Evolutionary conservation across 176 grass and related monocot genomes (phyloP), one percentile per base, ranked within the genome.

Genomic region (Phragmites australis): DNA sequence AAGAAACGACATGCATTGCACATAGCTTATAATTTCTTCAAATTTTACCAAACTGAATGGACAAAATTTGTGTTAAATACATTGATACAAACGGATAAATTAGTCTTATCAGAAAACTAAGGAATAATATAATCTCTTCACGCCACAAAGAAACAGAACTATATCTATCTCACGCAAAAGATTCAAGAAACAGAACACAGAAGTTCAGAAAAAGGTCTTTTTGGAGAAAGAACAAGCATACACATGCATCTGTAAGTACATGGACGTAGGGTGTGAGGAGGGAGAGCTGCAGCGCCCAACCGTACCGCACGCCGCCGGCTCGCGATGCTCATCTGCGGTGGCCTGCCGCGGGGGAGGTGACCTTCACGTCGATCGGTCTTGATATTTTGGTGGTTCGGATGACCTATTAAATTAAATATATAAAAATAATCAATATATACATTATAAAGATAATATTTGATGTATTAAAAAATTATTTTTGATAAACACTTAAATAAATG

Each of bases 181-280:
- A 58, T 40, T 19, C 14, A 43, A 43, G 39, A 46, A 26, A 68
- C 7, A 21, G 3, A 29, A 2, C 14, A 27, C 31, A 41, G 16
- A 42, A 43, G 19, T 72, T 53, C 29, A 72, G 47, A 29, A 18
- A 10, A 37, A 54, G 19, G 10, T 22, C 30, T 72, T 25, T 5
- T 6, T 8, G 31, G 3, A 74, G 12, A 55, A 69, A 1, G 14
- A 54, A 23, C 30, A 51, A 45, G 25, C 40, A 26, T 44, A 15
- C 14, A 45, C 23, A 26, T 45, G 65, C 10, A 46, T 23, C 4
- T 21, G 18, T 43, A 59, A 32, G 12, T 47, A 97, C 93, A 83
- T 93, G 90, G 27, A 97, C 83, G 73, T 93, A 97, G 2, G 93
- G 93, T 4, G 93, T 97, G 80, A 97, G 93, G 77, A 97, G 93